These are phyloP conservation scores for Wickerhamomyces tratensis DNA, from an alignment of 805 yeast species.

Conservation along the genomic window DNA sequence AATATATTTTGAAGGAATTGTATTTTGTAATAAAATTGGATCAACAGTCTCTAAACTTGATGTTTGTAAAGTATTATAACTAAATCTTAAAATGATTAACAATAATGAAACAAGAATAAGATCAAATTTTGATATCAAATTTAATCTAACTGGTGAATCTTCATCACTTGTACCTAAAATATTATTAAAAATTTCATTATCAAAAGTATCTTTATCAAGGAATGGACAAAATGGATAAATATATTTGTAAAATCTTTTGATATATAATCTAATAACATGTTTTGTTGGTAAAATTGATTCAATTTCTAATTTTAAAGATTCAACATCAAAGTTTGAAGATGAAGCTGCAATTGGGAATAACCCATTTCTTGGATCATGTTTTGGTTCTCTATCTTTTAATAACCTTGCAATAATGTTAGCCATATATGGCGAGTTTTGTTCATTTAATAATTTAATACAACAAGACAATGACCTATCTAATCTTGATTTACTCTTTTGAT, in stretches of 20 bases:
- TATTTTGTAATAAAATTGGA: slow-evolving; percentile 20
- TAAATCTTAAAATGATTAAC: slow-evolving; percentile 30
- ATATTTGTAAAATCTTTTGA: slow-evolving; percentile 31
- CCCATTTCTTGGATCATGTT: slow-evolving; percentile 1
- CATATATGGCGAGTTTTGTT: slow-evolving; percentile 12
- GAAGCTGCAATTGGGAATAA: no score
- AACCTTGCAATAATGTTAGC: slow-evolving; percentile 6
- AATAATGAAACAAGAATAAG: slow-evolving; percentile 30
- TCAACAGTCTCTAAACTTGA: slow-evolving; percentile 8
- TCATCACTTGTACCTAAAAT: slow-evolving; percentile 25
- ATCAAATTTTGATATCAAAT: slow-evolving; percentile 29
- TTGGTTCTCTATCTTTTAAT: slow-evolving; percentile 4
- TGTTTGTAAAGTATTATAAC: slow-evolving; percentile 30
- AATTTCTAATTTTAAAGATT: slow-evolving; percentile 23
- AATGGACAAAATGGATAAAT: slow-evolving; percentile 41
- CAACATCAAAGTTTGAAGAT: slow-evolving; percentile 13
- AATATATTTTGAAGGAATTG: slow-evolving; percentile 28
- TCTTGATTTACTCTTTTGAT: slow-evolving; percentile 5
- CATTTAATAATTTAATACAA: slow-evolving; percentile 12
- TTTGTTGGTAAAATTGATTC: slow-evolving; percentile 28
- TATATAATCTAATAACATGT: slow-evolving; percentile 28
- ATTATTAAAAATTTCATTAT: slow-evolving; percentile 14
- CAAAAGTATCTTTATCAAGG: slow-evolving; percentile 29
- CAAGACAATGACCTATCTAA: slow-evolving; percentile 14
- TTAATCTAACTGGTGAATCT: slow-evolving; percentile 18